Conservation (phyloP, 768 basidiomycete species). For the Suillus decipiens region DNA sequence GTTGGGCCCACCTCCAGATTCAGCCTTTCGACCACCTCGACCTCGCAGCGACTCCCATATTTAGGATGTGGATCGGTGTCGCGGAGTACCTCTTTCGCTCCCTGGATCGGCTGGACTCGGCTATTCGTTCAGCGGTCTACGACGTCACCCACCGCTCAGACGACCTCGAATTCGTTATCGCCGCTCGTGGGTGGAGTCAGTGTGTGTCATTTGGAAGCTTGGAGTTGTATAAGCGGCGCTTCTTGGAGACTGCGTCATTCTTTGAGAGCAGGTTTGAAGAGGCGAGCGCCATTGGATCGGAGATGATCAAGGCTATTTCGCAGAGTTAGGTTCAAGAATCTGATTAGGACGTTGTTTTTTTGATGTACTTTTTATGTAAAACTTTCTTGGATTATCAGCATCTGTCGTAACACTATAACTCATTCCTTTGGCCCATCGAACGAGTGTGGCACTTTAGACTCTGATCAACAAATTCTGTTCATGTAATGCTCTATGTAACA, state of each 20-base stretch:
- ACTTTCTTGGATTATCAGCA: background rate
- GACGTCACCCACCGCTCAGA: slow-evolving; percentile 83
- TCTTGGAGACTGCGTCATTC: slow-evolving; percentile 76
- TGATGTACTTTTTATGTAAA: background rate
- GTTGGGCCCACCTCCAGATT: slow-evolving; percentile 87
- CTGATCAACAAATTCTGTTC: background rate
- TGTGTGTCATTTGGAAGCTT: slow-evolving; percentile 92
- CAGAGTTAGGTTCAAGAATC: slow-evolving; percentile 44
- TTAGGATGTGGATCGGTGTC: slow-evolving; percentile 95
- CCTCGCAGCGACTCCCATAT: slow-evolving; percentile 94
- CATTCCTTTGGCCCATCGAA: background rate
- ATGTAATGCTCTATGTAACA: background rate
- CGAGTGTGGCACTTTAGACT: background rate
- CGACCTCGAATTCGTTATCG: slow-evolving; percentile 93
- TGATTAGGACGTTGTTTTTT: background rate
- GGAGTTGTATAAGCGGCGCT: slow-evolving; percentile 81
- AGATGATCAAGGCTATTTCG: slow-evolving; percentile 89
- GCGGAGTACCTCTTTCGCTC: slow-evolving; percentile 93
- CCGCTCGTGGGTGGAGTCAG: slow-evolving; percentile 94
- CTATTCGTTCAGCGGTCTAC: slow-evolving; percentile 72
- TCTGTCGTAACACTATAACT: background rate
- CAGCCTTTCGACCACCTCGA: slow-evolving; percentile 89
- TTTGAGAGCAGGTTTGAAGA: slow-evolving; percentile 89
- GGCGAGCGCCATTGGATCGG: slow-evolving; percentile 74
- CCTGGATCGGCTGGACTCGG: slow-evolving; percentile 57